Conservation (phyloP, 345 rosid genomes). For the Kandelia obovata region DNA sequence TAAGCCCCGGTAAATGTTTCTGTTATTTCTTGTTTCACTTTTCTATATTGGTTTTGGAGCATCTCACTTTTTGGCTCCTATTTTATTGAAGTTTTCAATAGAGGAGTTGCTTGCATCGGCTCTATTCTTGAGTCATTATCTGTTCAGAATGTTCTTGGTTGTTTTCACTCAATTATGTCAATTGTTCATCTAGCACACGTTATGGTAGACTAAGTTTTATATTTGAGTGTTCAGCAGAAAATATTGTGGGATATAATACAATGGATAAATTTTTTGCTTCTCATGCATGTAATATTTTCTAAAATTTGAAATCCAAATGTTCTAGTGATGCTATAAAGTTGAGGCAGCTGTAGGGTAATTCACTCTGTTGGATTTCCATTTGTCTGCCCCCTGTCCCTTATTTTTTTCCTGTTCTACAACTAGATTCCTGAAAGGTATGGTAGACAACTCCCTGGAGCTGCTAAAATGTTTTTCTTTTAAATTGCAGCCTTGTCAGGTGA, state of each 20-base stretch:
- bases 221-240: too few species aligned
- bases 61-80: not conserved
- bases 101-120: not conserved
- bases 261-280: too few species aligned
- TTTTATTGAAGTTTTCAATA: too few species aligned
- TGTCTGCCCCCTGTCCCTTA: too few species aligned
- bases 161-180: not conserved
- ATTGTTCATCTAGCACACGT: too few species aligned
- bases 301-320: too few species aligned
- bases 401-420: not conserved
- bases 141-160: not conserved
- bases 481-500: constrained; percentile 66
- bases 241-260: too few species aligned
- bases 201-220: too few species aligned
- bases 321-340: too few species aligned
- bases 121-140: not conserved
- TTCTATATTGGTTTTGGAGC: not conserved
- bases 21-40: not conserved
- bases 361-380: not conserved
- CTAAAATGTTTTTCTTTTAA: constrained; percentile 12
- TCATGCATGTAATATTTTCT: too few species aligned
- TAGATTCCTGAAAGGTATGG: not conserved
- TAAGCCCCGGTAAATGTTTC: constrained; percentile 67
- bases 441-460: not conserved
- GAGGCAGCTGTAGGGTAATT: not conserved